phyloP scores from a whole-genome alignment of 208 protist genomes.

The Crithidia brevicula region DNA sequence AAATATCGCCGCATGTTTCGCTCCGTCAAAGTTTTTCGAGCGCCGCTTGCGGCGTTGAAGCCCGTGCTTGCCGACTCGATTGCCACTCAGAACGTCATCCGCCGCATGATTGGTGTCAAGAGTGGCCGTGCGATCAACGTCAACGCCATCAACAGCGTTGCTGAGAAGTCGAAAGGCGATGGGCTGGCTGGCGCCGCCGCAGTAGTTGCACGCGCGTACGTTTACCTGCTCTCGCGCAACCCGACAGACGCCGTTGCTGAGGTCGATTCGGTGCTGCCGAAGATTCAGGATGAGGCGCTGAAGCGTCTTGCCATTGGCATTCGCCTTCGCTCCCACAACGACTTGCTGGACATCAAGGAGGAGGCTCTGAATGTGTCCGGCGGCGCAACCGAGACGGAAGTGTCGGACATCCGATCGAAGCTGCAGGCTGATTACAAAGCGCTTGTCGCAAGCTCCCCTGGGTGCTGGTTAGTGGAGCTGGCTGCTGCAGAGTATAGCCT shows the following conservation, averaged over 20 bases:
- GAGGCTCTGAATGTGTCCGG: conserved; percentile 73
- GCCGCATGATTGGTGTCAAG: conserved; percentile 63
- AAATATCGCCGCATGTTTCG: conserved; percentile 51
- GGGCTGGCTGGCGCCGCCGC: conserved; percentile 66
- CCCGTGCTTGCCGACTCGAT: conserved; percentile 73
- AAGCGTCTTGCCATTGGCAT: conserved; percentile 71
- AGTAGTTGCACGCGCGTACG: conserved; percentile 43
- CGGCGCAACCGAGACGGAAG: conserved; percentile 78
- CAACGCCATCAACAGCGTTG: conserved; percentile 63
- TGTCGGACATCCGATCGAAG: conserved; percentile 64
- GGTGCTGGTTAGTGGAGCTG: conserved; percentile 83
- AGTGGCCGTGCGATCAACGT: conserved; percentile 43
- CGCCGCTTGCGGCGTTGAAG: conserved; percentile 69
- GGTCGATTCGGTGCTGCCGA: conserved; percentile 61
- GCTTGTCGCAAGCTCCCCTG: conserved; percentile 53
- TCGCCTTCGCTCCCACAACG: conserved; percentile 65
- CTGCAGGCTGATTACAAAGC: conserved; percentile 66
- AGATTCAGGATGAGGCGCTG: conserved; percentile 64
- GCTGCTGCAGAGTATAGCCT: conserved; percentile 75
- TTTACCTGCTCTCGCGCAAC: conserved; percentile 61
- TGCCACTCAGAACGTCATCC: conserved; percentile 48
- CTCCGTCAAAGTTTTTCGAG: conserved; percentile 35
- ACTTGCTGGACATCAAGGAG: conserved; percentile 81
- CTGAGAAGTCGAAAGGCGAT: conserved; percentile 78
- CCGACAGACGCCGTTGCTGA: conserved; percentile 55